Evolutionary conservation across 306 rosid species (phyloP).

Genomic region (Calophaca sinica): DNA sequence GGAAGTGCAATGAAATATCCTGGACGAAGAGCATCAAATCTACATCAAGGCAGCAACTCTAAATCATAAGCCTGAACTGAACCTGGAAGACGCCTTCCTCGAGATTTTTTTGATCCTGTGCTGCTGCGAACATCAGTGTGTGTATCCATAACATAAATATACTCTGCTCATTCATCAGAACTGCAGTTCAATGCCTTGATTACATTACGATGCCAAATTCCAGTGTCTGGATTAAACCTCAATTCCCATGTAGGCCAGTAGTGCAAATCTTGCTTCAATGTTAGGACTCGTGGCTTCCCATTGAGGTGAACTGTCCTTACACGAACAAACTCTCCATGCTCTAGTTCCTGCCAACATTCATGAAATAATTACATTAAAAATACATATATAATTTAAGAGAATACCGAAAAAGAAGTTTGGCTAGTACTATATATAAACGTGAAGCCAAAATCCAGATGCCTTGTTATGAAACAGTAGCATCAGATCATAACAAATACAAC

Average conservation of each 20-base stretch:
- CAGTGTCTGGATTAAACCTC: constrained; percentile 76
- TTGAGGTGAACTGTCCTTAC: constrained; percentile 81
- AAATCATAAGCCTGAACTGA: constrained; percentile 23
- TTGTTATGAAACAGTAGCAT: not conserved
- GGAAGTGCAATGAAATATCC: constrained; percentile 38
- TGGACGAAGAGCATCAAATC: constrained; percentile 39
- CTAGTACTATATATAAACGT: not conserved
- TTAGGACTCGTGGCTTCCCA: constrained; percentile 88
- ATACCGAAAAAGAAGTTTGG: not conserved
- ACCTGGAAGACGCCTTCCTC: constrained; percentile 29
- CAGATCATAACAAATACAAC: constrained; percentile 4
- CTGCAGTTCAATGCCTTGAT: constrained; percentile 64
- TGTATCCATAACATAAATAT: constrained; percentile 26
- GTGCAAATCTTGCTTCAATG: constrained; percentile 93
- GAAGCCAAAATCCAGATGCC: not conserved
- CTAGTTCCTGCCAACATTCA: constrained; percentile 65
- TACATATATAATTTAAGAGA: not conserved
- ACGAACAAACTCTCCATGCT: constrained; percentile 92
- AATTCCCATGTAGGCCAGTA: constrained; percentile 97
- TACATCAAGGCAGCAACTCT: constrained; percentile 37
- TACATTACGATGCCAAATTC: constrained; percentile 77
- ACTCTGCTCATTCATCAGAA: constrained; percentile 44
- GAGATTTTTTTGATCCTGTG: constrained; percentile 4
- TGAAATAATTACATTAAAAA: constrained; percentile 12
- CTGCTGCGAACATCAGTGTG: constrained; percentile 19